These are phyloP conservation scores for Arctium minus DNA, from an alignment of 129 eudicot species.

Conservation along the genomic window DNA sequence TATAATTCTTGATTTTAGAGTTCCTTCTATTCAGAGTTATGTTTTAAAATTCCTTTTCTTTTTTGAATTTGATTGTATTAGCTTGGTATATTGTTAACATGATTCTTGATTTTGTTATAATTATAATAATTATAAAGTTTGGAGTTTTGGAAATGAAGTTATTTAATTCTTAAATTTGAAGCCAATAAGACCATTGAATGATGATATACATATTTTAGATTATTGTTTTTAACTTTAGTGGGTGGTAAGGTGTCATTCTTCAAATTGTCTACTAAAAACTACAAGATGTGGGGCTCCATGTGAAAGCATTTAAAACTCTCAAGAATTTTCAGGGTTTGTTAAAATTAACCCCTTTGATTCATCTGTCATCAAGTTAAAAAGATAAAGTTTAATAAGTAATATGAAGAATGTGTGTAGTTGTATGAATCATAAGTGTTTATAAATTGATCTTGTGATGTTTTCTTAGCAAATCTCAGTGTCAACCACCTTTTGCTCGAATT, in stretches of 20 bases:
- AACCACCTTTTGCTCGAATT: neutral
- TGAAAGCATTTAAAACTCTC: neutral
- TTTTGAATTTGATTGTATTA: neutral
- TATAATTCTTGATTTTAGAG: neutral
- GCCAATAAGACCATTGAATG: constrained; percentile 14
- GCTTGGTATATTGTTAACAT: neutral
- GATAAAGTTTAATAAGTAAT: no score
- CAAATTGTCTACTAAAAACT: constrained; percentile 25
- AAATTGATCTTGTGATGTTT: neutral
- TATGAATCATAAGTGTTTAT: neutral
- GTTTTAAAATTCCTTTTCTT: no score
- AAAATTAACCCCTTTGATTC: neutral
- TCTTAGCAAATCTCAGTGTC: neutral
- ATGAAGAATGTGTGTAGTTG: no score
- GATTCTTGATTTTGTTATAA: neutral
- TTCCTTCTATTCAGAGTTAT: neutral
- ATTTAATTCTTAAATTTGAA: neutral
- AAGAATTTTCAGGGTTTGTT: no score
- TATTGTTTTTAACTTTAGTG: constrained; percentile 31
- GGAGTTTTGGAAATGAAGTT: neutral
- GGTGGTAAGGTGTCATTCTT: constrained; percentile 35
- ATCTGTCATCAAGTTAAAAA: neutral
- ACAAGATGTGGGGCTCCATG: constrained; percentile 17
- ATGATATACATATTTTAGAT: constrained; percentile 13
- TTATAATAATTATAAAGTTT: neutral